Conservation (phyloP, 805 yeast species). For the Tetrapisispora iriomotensis region DNA sequence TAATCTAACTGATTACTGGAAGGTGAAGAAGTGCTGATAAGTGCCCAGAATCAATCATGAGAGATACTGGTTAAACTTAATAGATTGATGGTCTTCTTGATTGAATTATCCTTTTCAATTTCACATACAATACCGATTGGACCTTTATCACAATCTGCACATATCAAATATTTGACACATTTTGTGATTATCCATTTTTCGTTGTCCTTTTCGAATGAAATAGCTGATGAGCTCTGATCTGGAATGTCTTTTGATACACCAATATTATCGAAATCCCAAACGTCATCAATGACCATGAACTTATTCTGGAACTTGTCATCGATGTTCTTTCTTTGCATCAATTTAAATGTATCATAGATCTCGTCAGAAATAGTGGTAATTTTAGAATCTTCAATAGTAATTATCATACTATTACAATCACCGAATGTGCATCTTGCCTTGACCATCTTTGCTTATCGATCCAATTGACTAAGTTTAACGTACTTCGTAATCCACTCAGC, state of each 20-base stretch:
- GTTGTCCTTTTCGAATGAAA: constrained; percentile 7
- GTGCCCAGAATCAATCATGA: not conserved
- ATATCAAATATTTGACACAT: constrained; percentile 47
- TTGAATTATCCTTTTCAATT: constrained; percentile 19
- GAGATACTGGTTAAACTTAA: constrained; percentile 38
- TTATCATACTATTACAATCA: constrained; percentile 16
- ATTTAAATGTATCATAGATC: constrained; percentile 11
- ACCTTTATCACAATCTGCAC: constrained; percentile 73
- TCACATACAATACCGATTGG: constrained; percentile 59
- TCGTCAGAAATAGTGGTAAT: constrained; percentile 6
- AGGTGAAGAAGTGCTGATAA: not conserved
- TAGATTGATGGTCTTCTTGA: constrained; percentile 31
- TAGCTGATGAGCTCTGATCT: not conserved
- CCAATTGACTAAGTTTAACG: too few species aligned
- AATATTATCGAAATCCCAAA: constrained; percentile 74
- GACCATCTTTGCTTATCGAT: too few species aligned
- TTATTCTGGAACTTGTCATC: constrained; percentile 1
- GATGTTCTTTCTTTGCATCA: constrained; percentile 11
- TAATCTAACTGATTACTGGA: not conserved
- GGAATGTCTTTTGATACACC: constrained; percentile 50
- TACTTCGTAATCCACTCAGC: too few species aligned
- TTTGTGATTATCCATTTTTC: constrained; percentile 20
- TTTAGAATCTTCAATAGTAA: constrained; percentile 7
- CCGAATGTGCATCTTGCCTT: constrained; percentile 21
- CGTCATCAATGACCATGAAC: constrained; percentile 43